phyloP scores from a whole-genome alignment of 2,329 filamentous ascomycete genomes.

The Celoporthe dispersa region DNA sequence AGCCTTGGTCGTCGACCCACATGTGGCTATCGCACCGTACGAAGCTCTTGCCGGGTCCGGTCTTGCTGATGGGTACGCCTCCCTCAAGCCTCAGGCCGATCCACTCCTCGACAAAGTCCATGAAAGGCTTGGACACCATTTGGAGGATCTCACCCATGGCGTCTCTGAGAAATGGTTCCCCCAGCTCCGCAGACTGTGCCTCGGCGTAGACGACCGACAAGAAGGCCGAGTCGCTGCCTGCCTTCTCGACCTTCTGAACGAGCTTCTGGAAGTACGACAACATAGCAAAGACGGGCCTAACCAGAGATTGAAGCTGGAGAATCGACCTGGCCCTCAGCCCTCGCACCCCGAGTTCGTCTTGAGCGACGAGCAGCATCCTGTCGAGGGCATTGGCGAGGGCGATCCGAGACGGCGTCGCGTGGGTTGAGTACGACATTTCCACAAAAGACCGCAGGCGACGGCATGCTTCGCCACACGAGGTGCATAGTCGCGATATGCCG shows the following conservation, averaged over 20 bases:
- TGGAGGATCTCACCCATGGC: conserved; percentile 69
- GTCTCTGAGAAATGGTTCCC: conserved; percentile 62
- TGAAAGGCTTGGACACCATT: conserved; percentile 41
- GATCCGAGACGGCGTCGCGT: conserved; percentile 51
- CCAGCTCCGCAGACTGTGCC: conserved; percentile 66
- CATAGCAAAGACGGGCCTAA: conserved; percentile 52
- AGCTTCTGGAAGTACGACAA: conserved; percentile 57
- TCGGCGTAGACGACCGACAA: conserved; percentile 66
- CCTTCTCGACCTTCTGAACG: conserved; percentile 50
- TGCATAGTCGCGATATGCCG: conserved; percentile 51
- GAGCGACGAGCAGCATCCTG: conserved; percentile 53
- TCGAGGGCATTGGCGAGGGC: conserved; percentile 57
- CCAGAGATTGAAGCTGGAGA: conserved; percentile 56
- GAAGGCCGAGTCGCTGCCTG: conserved; percentile 61
- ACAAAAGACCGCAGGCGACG: conserved; percentile 53
- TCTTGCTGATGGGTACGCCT: conserved; percentile 57
- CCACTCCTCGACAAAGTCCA: conserved; percentile 66
- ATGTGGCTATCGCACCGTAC: conserved; percentile 60
- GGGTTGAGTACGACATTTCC: conserved; percentile 49
- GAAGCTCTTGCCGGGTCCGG: conserved; percentile 59
- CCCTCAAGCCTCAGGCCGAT: conserved; percentile 68
- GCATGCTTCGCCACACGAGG: conserved; percentile 52
- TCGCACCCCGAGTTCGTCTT: conserved; percentile 52
- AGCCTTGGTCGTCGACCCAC: conserved; percentile 62
- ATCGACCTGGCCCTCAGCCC: conserved; percentile 51